Base-by-base conservation (phyloP, 768 basidiomycete genomes). In the Tephrocybe sp. region DNA sequence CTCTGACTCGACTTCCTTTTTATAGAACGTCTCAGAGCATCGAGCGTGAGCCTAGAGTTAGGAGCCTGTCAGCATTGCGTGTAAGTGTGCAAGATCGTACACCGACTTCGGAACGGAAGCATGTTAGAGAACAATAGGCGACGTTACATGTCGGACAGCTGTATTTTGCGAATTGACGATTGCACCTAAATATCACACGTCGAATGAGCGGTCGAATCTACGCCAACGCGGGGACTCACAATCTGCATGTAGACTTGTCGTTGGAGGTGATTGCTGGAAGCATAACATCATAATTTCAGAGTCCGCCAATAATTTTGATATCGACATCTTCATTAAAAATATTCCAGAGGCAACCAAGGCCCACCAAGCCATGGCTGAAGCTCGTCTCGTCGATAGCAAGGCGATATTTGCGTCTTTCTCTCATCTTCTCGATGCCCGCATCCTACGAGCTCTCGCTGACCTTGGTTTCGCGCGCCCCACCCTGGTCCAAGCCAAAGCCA, bases 401-500 rank as follows among this genome's bases (percentile, higher is more conserved):
- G 58, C 78, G 0, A 73, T 77, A 1, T 85, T 85, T 59, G 66
- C 80, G 1, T 72, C 77, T 6, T 84, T 97, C 61, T 83, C 88
- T 1, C 77, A 91, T 66, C 68, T 93, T 44, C 79, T 98, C 36
- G 96, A 98, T 70, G 73, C 83, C 10, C 85, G 95, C 2, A 71
- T 98, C 34, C 81, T 98, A 2, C 84, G 91, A 11, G 87, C 96
- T 3, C 84, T 99, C 20, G 93, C 95, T 3, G 90, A 96, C 61
- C 79, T 88, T 63, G 86, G 88, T 37, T 98, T 98, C 68, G 84
- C 92, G 15, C 81, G 85, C 33, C 97, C 97, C 6, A 99, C 97
- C 0, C 80, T 91, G 25, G 88, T 99, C 15, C 97, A 99, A 67
- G 79, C 80, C 8, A 93, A 91, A 65, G 88, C 92, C 3, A 95